Evolutionary conservation across 352 stramenopile species (phyloP), one percentile per base, ranked within the genome.

Genomic region (Phytopythium aichiense): DNA sequence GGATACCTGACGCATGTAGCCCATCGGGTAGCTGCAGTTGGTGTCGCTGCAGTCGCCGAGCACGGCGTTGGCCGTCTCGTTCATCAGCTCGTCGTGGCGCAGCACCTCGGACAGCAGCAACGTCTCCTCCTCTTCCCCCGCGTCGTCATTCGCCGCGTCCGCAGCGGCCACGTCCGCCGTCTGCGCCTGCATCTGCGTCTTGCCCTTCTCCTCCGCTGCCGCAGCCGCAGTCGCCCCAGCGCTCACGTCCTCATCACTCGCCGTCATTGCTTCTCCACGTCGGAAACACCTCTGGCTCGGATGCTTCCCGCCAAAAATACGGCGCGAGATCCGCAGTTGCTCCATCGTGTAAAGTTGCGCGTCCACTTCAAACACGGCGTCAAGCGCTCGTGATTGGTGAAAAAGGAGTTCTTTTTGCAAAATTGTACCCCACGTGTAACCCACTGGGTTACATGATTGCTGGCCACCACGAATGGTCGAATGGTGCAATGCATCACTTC

Each of bases 11-110:
- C 82, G 79, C 50, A 84, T 74, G 66, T 88, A 86, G 9, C 79
- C 78, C 63, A 87, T 76, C 35, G 78, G 64, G 64, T 88, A 91
- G 62, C 78, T 89, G 71, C 82, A 91, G 64, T 87, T 66, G 16
- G 76, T 85, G 42, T 76, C 74, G 46, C 78, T 89, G 15, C 72
- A 70, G 53, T 79, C 73, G 23, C 82, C 82, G 33, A 89, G 69
- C 54, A 91, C 78, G 1, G 79, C 77, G 54, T 88, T 69, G 35
- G 79, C 82, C 8, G 78, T 64, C 52, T 91, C 78, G 37, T 70
- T 74, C 64, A 91, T 72, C 43, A 77, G 56, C 25, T 76, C 69
- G 22, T 89, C 69, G 52, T 89, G 71, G 31, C 75, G 62, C 12
- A 89, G 60, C 52, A 89, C 78, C 33, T 91, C 82, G 23, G 74